These are phyloP conservation scores for Xerocomus brunneocitrinus DNA, from an alignment of 768 basidiomycete species.

Conservation along the genomic window DNA sequence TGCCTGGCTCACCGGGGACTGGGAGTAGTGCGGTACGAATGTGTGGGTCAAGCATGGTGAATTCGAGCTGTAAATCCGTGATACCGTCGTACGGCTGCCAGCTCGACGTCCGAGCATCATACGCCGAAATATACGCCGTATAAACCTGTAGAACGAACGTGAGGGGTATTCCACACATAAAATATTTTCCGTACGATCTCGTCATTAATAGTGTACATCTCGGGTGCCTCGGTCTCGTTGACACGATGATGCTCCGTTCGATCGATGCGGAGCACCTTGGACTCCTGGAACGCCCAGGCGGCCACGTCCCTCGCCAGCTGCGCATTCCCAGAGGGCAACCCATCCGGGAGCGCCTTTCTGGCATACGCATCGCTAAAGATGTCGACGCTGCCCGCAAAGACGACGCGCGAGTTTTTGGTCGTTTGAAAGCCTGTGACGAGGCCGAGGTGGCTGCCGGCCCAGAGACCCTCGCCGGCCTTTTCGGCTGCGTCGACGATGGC, in stretches of 20 bases:
- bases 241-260: slow-evolving; percentile 66
- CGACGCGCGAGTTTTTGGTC: slow-evolving; percentile 65
- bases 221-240: slow-evolving; percentile 56
- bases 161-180: background rate
- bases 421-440: slow-evolving; percentile 91
- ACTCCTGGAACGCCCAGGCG: slow-evolving; percentile 90
- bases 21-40: slow-evolving; percentile 74
- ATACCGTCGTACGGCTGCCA: slow-evolving; percentile 76
- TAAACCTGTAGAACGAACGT: slow-evolving; percentile 50
- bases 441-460: slow-evolving; percentile 74
- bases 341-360: slow-evolving; percentile 56
- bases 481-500: slow-evolving; percentile 67
- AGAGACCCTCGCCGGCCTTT: slow-evolving; percentile 71
- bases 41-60: slow-evolving; percentile 98
- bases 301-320: slow-evolving; percentile 71
- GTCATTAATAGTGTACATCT: slow-evolving; percentile 84
- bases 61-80: slow-evolving; percentile 85
- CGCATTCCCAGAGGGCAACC: slow-evolving; percentile 66
- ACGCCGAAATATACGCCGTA: slow-evolving; percentile 67
- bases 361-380: slow-evolving; percentile 76
- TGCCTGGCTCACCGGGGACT: slow-evolving; percentile 51
- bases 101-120: slow-evolving; percentile 44
- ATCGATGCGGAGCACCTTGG: slow-evolving; percentile 74
- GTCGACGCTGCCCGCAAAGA: slow-evolving; percentile 78
- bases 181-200: slow-evolving; percentile 51